Base-by-base conservation (phyloP, 2,329 filamentous ascomycete species). In the Trichophyton mentagrophytes region DNA sequence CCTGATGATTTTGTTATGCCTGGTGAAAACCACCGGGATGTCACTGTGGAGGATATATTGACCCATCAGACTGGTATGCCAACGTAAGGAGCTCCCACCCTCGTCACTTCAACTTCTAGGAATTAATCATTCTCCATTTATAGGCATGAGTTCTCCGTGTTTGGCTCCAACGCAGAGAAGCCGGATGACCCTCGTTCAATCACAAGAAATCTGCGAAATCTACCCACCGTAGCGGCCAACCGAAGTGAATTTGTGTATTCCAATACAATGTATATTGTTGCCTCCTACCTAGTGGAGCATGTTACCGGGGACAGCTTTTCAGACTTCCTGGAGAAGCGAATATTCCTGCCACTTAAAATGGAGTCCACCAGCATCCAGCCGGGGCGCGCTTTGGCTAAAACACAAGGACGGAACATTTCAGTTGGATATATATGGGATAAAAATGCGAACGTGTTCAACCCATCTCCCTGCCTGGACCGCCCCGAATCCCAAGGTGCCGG, bases 21-120 rank as follows among this genome's bases (percentile, higher is more conserved):
- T 11, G 76, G 79, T 58, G 70, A 72, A 0, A 77, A 74, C 66
- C 73, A 76, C 13, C 83, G 79, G 1, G 67, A 71, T 62, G 68
- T 82, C 46, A 84, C 79, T 0, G 67, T 84, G 5, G 78, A 83
- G 60, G 82, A 85, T 61, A 76, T 79, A 1, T 71, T 81, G 0
- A 75, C 76, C 57, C 81, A 84, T 65, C 74, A 80, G 3, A 79
- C 77, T 0, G 81, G 81, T 8, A 71, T 81, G 62, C 71, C 80
- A 1, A 64, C 71, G 42, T 78, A 77, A 67, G 76, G 79, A 63
- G 57, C 27, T 57, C 30, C 22, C 6, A 25, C 15, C n/a, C 2
- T 6, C n/a, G 3, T 40, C 9, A 27, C 27, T 38, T 57, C 6
- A 57, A 33, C 13, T n/a, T 15, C 15, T 7, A 1, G 44, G 20